Evolutionary conservation across 805 yeast genomes (phyloP).

Genomic region (Metschnikowia borealis): DNA sequence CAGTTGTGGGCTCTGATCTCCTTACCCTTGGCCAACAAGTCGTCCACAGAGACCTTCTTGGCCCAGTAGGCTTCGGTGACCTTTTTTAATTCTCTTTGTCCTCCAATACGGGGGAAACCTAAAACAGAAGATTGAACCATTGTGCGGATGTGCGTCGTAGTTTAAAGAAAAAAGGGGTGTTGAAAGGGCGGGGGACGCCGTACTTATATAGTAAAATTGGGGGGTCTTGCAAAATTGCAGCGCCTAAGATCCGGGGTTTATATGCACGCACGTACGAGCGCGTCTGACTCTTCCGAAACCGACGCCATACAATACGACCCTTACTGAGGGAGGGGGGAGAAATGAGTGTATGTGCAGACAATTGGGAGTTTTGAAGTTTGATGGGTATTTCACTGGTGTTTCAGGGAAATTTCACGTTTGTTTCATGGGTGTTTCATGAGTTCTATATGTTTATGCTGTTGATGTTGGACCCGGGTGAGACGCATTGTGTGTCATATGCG

Average conservation of each 20-base stretch:
- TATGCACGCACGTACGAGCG: slow-evolving; percentile 6
- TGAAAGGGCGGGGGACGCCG: neutral
- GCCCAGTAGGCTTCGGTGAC: slow-evolving; percentile 99
- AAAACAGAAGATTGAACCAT: slow-evolving; percentile 97
- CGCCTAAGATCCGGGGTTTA: slow-evolving; percentile 1
- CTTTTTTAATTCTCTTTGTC: slow-evolving; percentile 98
- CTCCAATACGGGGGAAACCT: slow-evolving; percentile 99
- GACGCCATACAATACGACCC: neutral
- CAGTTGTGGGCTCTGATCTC: slow-evolving; percentile 94
- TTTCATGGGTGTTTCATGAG: too few species aligned
- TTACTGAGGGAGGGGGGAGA: too few species aligned
- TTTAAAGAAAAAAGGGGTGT: neutral
- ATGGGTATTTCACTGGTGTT: neutral
- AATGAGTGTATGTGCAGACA: too few species aligned
- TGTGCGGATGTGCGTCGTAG: slow-evolving; percentile 16
- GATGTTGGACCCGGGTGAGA: too few species aligned
- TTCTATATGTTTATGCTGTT: too few species aligned
- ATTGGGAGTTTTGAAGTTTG: too few species aligned
- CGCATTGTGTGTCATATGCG: neutral
- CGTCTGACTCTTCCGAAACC: neutral
- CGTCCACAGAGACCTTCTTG: slow-evolving; percentile 86
- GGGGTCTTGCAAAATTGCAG: neutral
- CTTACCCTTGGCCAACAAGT: slow-evolving; percentile 87
- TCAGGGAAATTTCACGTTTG: too few species aligned
- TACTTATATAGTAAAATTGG: slow-evolving; percentile 1